A percentile compares a stretch with the other conserved stretches of the same genome.
Conservation (phyloP, 2,329 filamentous ascomycete species). For the Penicillium sp. region DNA sequence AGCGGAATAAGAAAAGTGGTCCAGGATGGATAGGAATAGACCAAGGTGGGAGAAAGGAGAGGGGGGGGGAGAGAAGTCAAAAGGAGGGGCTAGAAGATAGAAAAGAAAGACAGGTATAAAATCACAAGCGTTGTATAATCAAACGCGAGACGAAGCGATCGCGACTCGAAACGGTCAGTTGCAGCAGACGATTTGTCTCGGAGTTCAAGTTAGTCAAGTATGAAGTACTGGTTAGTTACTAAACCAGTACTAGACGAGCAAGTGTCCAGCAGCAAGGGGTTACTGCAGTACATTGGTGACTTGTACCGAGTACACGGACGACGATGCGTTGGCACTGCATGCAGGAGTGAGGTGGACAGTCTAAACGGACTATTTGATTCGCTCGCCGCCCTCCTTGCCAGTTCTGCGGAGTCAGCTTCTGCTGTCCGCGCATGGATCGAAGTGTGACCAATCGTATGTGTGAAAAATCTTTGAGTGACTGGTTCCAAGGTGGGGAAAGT, state of each 20-base stretch:
- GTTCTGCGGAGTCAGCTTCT: conserved; percentile 24
- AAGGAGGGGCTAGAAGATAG: not conserved
- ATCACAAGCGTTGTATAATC: not conserved
- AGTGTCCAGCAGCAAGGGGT: not conserved
- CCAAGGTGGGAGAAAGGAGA: not conserved
- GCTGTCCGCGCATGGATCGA: conserved; percentile 5
- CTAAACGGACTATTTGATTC: conserved; percentile 24
- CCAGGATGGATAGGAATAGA: conserved; percentile 16
- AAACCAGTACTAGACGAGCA: not conserved
- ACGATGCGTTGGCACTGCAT: conserved; percentile 34
- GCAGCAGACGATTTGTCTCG: conserved; percentile 20
- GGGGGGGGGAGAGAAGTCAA: not conserved
- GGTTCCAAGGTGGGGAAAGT: not conserved
- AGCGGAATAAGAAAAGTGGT: conserved; percentile 5
- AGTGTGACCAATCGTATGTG: not conserved
- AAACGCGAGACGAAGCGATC: conserved; percentile 2
- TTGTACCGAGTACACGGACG: conserved; percentile 21
- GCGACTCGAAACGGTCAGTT: conserved; percentile 33
- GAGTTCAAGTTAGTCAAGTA: conserved; percentile 1
- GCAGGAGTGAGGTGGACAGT: conserved; percentile 30
- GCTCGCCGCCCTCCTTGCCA: conserved; percentile 25
- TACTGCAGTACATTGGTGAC: conserved; percentile 10
- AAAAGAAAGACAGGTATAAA: not conserved
- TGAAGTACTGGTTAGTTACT: not conserved
- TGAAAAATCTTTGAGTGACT: not conserved